These are phyloP conservation scores for Backusella circina DNA, from an alignment of 192 early-diverging fungal species.

Conservation along the genomic window DNA sequence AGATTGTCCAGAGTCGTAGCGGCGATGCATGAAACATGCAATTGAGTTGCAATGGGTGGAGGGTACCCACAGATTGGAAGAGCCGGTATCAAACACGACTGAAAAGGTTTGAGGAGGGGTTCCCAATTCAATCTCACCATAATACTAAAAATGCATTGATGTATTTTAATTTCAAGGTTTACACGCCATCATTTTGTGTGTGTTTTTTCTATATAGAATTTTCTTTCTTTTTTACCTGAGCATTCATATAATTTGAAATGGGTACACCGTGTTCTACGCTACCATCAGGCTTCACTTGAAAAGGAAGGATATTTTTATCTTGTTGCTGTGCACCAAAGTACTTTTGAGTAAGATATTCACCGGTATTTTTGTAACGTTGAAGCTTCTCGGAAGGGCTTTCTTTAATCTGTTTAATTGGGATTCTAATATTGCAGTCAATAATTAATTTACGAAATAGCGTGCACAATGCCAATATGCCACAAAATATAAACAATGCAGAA, in stretches of 20 bases:
- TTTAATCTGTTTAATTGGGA: constrained; percentile 64
- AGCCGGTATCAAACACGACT: constrained; percentile 94
- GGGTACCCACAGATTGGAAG: constrained; percentile 95
- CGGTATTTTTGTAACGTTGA: constrained; percentile 59
- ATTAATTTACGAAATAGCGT: background rate
- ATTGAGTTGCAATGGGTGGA: constrained; percentile 91
- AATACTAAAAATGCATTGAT: constrained; percentile 64
- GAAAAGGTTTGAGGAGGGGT: constrained; percentile 90
- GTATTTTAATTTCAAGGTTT: background rate
- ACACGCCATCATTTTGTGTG: background rate
- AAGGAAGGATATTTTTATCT: constrained; percentile 31
- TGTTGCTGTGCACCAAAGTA: constrained; percentile 56
- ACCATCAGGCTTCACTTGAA: constrained; percentile 52
- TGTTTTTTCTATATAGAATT: background rate
- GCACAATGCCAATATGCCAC: background rate
- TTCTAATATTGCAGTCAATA: constrained; percentile 27
- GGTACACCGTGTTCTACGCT: constrained; percentile 70
- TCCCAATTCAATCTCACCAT: constrained; percentile 82
- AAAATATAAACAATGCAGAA: background rate
- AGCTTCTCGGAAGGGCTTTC: constrained; percentile 60
- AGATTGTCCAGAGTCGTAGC: constrained; percentile 84
- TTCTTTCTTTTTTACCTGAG: constrained; percentile 45
- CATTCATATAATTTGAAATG: constrained; percentile 92
- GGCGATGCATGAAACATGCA: constrained; percentile 91
- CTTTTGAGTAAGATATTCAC: constrained; percentile 71